A percentile compares a stretch with the other conserved stretches of the same genome.
phyloP scores from a whole-genome alignment of 2,329 filamentous ascomycete species.

The Hypocrella siamensis region DNA sequence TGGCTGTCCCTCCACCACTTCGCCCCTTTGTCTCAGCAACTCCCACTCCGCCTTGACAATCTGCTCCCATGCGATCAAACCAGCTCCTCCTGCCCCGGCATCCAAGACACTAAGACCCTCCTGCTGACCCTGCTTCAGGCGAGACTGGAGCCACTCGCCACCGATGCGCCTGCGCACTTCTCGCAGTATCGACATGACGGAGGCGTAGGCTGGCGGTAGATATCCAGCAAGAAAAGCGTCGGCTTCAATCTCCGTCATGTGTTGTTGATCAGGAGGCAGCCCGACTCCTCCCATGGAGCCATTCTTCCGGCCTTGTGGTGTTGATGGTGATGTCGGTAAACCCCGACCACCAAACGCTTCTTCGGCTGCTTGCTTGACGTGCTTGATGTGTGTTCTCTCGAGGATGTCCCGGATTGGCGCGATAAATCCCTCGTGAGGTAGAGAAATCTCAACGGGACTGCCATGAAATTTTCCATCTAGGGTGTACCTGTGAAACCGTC shows the following conservation, averaged over 20 bases:
- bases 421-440: constrained; percentile 56
- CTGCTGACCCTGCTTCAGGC: constrained; percentile 42
- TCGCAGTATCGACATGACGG: constrained; percentile 49
- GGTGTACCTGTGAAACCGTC: constrained; percentile 60
- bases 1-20: constrained; percentile 26
- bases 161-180: constrained; percentile 63
- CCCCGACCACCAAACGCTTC: constrained; percentile 60
- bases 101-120: constrained; percentile 52
- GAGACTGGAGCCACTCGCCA: constrained; percentile 49
- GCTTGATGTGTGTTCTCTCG: constrained; percentile 51
- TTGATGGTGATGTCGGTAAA: constrained; percentile 63
- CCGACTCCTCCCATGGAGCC: constrained; percentile 49
- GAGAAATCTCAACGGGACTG: constrained; percentile 54
- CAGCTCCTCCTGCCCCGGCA: constrained; percentile 58
- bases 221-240: constrained; percentile 57
- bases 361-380: constrained; percentile 58
- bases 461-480: constrained; percentile 59
- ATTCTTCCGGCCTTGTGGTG: constrained; percentile 40
- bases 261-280: constrained; percentile 44
- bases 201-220: constrained; percentile 56
- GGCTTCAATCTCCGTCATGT: constrained; percentile 61
- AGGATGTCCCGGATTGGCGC: constrained; percentile 56
- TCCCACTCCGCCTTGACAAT: constrained; percentile 72
- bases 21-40: constrained; percentile 39
- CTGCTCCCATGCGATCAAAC: constrained; percentile 60